phyloP scores from a whole-genome alignment of 2,329 filamentous ascomycete genomes.

The Chrysoporthe deuterocubensis region DNA sequence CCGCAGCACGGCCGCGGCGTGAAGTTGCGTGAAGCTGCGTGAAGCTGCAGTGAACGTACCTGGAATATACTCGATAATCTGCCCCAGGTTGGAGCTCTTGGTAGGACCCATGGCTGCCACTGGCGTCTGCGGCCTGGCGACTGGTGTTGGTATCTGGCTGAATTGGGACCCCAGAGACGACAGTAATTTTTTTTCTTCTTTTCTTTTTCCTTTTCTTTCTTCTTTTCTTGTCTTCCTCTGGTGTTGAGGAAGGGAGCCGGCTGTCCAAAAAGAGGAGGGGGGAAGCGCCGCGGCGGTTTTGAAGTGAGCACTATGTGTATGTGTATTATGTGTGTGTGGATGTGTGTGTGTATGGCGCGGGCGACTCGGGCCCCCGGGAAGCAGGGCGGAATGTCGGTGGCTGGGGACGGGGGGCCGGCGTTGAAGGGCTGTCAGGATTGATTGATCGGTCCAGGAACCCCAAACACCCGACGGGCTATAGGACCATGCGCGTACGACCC shows the following conservation, averaged over 20 bases:
- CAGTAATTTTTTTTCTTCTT: too few relatives aligned
- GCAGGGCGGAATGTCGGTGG: constrained; percentile 12
- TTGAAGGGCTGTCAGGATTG: constrained; percentile 9
- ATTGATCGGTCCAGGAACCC: constrained; percentile 4
- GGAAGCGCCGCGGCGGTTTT: constrained; percentile 11
- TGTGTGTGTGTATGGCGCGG: background rate
- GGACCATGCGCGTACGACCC: constrained; percentile 1
- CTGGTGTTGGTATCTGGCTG: constrained; percentile 59
- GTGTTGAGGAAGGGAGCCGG: constrained; percentile 9
- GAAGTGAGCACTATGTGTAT: background rate
- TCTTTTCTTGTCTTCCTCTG: background rate
- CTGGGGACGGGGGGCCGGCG: constrained; percentile 6
- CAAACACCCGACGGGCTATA: background rate
- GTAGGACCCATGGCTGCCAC: constrained; percentile 46
- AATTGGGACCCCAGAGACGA: constrained; percentile 14
- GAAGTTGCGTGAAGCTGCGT: background rate
- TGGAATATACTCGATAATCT: constrained; percentile 95
- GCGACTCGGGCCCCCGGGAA: constrained; percentile 8
- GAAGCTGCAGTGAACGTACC: constrained; percentile 59
- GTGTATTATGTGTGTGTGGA: background rate
- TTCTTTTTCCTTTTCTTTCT: background rate
- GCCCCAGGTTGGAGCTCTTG: constrained; percentile 69
- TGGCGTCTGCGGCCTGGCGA: constrained; percentile 43
- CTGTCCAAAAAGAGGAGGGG: background rate
- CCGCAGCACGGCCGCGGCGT: background rate